Evolutionary conservation across 1,139 yeast species (phyloP), one percentile per base, ranked within the genome.

Genomic region (Fermentozyma sake): DNA sequence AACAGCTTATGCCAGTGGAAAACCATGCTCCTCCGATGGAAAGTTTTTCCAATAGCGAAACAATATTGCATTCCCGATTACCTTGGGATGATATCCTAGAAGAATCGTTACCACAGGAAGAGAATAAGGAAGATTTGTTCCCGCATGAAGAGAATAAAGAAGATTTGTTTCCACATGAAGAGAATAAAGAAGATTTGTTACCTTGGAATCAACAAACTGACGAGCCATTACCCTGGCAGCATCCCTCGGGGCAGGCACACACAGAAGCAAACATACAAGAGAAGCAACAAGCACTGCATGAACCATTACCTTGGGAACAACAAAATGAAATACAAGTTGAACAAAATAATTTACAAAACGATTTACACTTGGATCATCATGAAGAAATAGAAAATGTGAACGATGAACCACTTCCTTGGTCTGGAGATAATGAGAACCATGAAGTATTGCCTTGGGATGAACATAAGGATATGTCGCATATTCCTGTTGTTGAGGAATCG

Each of bases 1-100:
- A 39, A 11, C 38, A 39, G 21, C 33, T 42, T 34, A 23, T 26
- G 26, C 38, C 40, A 6, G 22, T 19, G 14, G 24, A 30, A 12
- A 17, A 24, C 10, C 21, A 12, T 6, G 15, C 9, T 16, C 18
- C n/a, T 16, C 13, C 14, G 8, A 11, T 5, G n/a, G n/a, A n/a
- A n/a, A n/a, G n/a, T n/a, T n/a, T n/a, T n/a, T n/a, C 4, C 20
- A 22, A 16, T 14, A 15, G n/a, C 14, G 20, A 15, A 7, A n/a
- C n/a, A 13, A 19, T 14, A 9, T 12, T 12, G 10, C 16, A 13
- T 4, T 10, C 12, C 8, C 16, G 12, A 6, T 18, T 27, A 7
- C 29, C 29, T 7, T 27, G 29, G 29, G 29, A 27, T 5, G 20
- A 22, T 6, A 13, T 12, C 9, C 11, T n/a, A 5, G 25, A 22